Evolutionary conservation across 2,329 filamentous ascomycete genomes (phyloP).

Genomic region (Lachnellula arida): DNA sequence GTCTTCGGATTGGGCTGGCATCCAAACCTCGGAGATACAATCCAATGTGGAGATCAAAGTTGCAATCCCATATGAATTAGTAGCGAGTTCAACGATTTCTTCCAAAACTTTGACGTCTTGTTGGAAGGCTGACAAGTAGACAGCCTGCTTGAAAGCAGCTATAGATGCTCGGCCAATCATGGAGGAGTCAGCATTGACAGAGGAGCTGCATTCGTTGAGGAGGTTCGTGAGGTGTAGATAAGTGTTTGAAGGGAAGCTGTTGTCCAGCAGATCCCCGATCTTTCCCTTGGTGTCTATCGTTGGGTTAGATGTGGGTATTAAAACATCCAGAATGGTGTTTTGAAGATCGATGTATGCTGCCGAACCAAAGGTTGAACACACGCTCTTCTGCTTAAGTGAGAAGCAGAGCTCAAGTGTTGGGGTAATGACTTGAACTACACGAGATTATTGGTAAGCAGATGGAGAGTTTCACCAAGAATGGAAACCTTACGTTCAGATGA

Average conservation of each 20-base stretch:
- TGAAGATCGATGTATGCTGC: background rate
- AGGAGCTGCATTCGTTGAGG: background rate
- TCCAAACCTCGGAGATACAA: conserved; percentile 12
- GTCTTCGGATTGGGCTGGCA: background rate
- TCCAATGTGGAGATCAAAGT: conserved; percentile 13
- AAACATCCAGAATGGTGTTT: background rate
- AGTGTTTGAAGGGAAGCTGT: background rate
- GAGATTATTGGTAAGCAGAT: conserved; percentile 14
- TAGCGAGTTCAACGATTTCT: background rate
- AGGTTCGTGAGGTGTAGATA: background rate
- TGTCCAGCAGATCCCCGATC: too few species aligned
- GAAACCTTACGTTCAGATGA: conserved; percentile 40
- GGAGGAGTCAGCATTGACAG: background rate
- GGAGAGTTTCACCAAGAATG: background rate
- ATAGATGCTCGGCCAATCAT: background rate
- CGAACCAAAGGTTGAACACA: background rate
- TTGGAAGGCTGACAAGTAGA: conserved; percentile 5
- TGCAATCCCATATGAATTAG: conserved; percentile 1
- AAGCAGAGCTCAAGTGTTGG: background rate
- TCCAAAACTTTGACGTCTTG: conserved; percentile 3
- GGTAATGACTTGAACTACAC: background rate
- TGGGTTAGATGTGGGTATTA: background rate
- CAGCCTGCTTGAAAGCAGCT: conserved; percentile 4
- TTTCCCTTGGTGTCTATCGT: too few species aligned
- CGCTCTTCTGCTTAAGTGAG: background rate